These are phyloP conservation scores for Diplocarpon mali DNA, from an alignment of 2,329 filamentous ascomycete genomes.

Conservation along the genomic window DNA sequence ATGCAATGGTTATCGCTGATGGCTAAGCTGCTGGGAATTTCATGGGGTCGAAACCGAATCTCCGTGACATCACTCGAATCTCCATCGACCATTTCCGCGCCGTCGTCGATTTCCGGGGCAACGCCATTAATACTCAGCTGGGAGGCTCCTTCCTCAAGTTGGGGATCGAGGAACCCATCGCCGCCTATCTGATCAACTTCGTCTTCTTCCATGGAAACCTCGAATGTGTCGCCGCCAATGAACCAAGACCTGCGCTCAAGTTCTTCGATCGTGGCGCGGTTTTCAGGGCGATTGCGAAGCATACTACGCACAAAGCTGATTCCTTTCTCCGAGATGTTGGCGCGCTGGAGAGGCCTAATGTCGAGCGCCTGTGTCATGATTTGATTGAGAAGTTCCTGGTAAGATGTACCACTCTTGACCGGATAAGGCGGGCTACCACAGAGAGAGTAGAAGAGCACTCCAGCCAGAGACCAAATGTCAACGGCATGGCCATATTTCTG, in stretches of 20 bases:
- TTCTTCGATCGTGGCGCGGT: conserved; percentile 61
- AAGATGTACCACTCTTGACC: conserved; percentile 62
- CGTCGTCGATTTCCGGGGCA: conserved; percentile 12
- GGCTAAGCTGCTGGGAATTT: conserved; percentile 24
- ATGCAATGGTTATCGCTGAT: conserved; percentile 14
- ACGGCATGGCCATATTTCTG: conserved; percentile 82
- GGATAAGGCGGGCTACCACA: conserved; percentile 71
- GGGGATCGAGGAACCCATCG: conserved; percentile 9
- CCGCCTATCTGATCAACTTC: conserved; percentile 17
- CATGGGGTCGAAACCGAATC: conserved; percentile 15
- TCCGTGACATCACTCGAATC: conserved; percentile 17
- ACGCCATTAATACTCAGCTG: conserved; percentile 22
- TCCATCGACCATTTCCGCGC: conserved; percentile 13
- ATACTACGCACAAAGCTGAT: conserved; percentile 69
- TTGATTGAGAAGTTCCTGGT: conserved; percentile 68
- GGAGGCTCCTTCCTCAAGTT: conserved; percentile 22
- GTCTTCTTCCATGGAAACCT: conserved; percentile 19
- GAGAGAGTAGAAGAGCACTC: conserved; percentile 82
- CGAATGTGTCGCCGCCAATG: conserved; percentile 13
- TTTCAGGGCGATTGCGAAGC: conserved; percentile 67
- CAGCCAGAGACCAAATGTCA: conserved; percentile 93
- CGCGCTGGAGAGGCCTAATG: conserved; percentile 46
- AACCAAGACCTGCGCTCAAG: conserved; percentile 70
- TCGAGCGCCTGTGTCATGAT: conserved; percentile 76
- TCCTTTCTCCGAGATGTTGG: conserved; percentile 50